These are phyloP conservation scores for Mucor piriformis DNA, from an alignment of 371 early-diverging fungal species.

Conservation along the genomic window DNA sequence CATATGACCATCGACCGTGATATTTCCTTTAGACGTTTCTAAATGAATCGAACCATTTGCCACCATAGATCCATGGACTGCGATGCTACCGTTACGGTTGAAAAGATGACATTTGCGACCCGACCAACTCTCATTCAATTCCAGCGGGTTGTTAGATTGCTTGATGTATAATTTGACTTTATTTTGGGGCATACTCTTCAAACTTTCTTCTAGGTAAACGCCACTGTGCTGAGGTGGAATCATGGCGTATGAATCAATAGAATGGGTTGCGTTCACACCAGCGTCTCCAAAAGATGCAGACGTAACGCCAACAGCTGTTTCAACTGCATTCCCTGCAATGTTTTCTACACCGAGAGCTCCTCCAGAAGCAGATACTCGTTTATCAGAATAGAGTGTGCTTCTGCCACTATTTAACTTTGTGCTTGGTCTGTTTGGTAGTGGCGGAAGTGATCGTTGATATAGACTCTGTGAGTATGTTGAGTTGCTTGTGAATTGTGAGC, in stretches of 20 bases:
- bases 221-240: too few relatives aligned
- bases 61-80: slow-evolving; percentile 2
- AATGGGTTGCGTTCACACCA: too few relatives aligned
- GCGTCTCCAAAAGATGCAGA: neutral
- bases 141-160: neutral
- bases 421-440: neutral
- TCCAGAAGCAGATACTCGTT: too few relatives aligned
- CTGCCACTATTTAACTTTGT: neutral
- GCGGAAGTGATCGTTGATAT: neutral
- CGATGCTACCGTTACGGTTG: slow-evolving; percentile 8
- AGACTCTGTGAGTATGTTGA: neutral
- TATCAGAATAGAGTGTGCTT: neutral
- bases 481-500: neutral
- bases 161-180: neutral
- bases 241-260: too few relatives aligned
- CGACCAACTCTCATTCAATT: slow-evolving; percentile 11
- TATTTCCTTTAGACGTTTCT: slow-evolving; percentile 7
- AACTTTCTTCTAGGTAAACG: too few relatives aligned
- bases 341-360: too few relatives aligned
- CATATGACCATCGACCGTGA: neutral
- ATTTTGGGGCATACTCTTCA: neutral
- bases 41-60: slow-evolving; percentile 2
- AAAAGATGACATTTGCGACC: slow-evolving; percentile 4
- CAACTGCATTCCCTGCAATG: too few relatives aligned
- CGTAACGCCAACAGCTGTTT: neutral